phyloP scores from a whole-genome alignment of 2,329 filamentous ascomycete species.

The Fusarium sp. region DNA sequence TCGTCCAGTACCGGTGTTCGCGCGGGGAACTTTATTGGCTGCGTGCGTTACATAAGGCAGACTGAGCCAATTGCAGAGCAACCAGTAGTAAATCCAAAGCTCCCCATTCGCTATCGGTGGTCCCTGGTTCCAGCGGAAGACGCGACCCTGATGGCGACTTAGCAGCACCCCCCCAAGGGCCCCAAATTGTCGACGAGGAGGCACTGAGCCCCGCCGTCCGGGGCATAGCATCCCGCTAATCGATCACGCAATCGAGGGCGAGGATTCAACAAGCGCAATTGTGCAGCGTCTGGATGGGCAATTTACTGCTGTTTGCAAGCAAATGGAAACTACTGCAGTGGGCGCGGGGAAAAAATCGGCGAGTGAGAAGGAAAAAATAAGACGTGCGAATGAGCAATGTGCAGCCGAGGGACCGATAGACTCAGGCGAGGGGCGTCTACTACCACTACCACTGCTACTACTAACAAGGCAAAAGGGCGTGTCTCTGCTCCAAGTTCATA shows the following conservation, averaged over 20 bases:
- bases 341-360: slow-evolving; percentile 50
- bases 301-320: slow-evolving; percentile 30
- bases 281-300: slow-evolving; percentile 35
- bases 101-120: slow-evolving; percentile 48
- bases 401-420: slow-evolving; percentile 44
- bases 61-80: slow-evolving; percentile 26
- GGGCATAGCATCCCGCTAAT: slow-evolving; percentile 51
- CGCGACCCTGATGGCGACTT: slow-evolving; percentile 35
- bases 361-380: slow-evolving; percentile 39
- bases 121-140: slow-evolving; percentile 35
- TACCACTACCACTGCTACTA: no score
- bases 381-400: slow-evolving; percentile 42
- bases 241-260: slow-evolving; percentile 51
- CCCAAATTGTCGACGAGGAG: slow-evolving; percentile 29
- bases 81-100: slow-evolving; percentile 43
- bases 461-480: slow-evolving; percentile 33
- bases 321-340: slow-evolving; percentile 32
- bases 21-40: slow-evolving; percentile 38
- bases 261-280: slow-evolving; percentile 50
- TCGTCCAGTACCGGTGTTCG: slow-evolving; percentile 35
- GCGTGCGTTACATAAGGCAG: neutral
- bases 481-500: slow-evolving; percentile 40
- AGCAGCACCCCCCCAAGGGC: slow-evolving; percentile 24
- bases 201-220: slow-evolving; percentile 47
- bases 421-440: slow-evolving; percentile 38